Base-by-base conservation (phyloP, 2,329 filamentous ascomycete genomes). In the Aaosphaeria arxii region DNA sequence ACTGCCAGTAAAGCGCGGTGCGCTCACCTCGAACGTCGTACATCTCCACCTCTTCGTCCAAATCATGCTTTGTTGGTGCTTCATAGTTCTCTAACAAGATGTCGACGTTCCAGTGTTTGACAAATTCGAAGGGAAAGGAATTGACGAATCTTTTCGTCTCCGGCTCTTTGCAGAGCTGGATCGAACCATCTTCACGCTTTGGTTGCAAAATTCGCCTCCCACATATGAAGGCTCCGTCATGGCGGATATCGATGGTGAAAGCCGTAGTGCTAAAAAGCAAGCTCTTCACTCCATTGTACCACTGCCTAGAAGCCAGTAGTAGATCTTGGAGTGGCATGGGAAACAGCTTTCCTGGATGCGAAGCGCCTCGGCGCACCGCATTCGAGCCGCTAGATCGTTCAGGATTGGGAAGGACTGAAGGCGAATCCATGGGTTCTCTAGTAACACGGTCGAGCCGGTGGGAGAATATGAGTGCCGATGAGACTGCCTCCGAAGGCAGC, bases 31-130 rank as follows among this genome's bases (percentile, higher is more conserved):
- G 55, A 6, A 69, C 61, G 43, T 70, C 66, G 45, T 69, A 70
- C 30, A 70, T 56, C 43, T 70, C 66, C 1, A 70, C 64, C 43
- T 70, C 66, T 46, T 67, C 63, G 29, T 67, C 61, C 64, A 62
- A 69, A 24, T 31, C 6, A 31, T 28, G 30, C 5, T 47, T 44
- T 36, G n/a, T n/a, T 36, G 33, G 33, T 7, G 33, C 7, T 11
- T 47, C 45, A 42, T 54, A 54, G 17, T 64, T 67, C 41, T 68
- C 62, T 1, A 68, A 53, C 9, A 62, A 35, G 6, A 70, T 66
- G 33, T 66, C 58, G 7, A 70, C 57, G 7, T 57, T 54, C 44
- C 67, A 69, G 29, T 70, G 67, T 30, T 63, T 70, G 24, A 64
- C 64, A 2, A 56, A 49, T 1, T 47, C 44, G 51, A 59, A 69